Conservation (phyloP, 169 alveolate genomes). For the Plasmodium gallinaceum region DNA sequence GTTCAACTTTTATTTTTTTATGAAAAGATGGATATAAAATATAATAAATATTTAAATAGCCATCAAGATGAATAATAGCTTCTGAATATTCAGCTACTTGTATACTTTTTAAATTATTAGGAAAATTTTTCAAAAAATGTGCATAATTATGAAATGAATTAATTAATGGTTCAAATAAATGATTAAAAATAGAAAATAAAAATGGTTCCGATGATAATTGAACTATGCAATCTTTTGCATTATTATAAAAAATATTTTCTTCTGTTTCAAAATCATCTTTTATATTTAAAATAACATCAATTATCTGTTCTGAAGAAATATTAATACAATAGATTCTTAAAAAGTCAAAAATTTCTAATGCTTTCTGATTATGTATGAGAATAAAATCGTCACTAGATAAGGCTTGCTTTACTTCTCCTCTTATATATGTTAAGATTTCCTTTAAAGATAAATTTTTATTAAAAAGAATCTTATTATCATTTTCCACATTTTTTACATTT, state of each 20-base stretch:
- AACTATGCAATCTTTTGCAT: conserved; percentile 49
- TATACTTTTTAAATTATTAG: conserved; percentile 33
- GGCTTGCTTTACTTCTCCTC: conserved; percentile 57
- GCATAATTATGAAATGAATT: conserved; percentile 64
- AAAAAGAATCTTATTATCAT: conserved; percentile 14
- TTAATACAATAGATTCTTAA: conserved; percentile 55
- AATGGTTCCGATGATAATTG: conserved; percentile 61
- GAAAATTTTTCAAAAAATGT: conserved; percentile 26
- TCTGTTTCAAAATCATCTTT: conserved; percentile 50
- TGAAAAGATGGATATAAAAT: conserved; percentile 64
- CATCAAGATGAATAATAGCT: conserved; percentile 49
- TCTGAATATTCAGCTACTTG: conserved; percentile 31
- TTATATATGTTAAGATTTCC: conserved; percentile 29
- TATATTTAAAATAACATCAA: conserved; percentile 40
- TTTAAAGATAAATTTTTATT: conserved; percentile 50
- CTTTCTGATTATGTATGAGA: conserved; percentile 49
- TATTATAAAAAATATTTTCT: conserved; percentile 65
- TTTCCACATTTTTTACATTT: conserved; percentile 40
- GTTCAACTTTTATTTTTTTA: conserved; percentile 55
- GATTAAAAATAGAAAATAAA: conserved; percentile 39
- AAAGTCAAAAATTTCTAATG: conserved; percentile 61
- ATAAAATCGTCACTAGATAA: conserved; percentile 48
- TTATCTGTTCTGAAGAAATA: conserved; percentile 58
- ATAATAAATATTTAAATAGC: conserved; percentile 60
- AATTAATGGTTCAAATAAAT: conserved; percentile 66